Base-by-base conservation (phyloP, 164 flowering plant species). In the Platanus orientalis region DNA sequence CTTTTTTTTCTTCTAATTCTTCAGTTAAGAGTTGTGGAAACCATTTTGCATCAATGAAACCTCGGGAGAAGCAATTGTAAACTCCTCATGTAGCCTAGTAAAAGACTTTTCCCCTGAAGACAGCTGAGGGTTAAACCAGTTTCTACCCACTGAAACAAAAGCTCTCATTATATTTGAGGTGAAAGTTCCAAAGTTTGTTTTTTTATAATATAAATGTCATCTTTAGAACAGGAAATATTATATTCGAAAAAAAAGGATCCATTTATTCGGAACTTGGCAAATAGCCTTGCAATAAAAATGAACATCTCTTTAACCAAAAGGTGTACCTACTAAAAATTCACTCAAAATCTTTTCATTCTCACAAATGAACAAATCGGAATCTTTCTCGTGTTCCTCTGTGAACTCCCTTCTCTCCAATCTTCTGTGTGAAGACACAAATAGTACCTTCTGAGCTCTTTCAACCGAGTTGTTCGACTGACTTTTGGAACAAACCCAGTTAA, bases 361-460 rank as follows among this genome's bases (percentile, higher is more conserved):
- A 54, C 83, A 56, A 27, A 49, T 65, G 52, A 74, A 75, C 54
- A 82, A 59, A 61, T 81, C 85, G 19, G 71, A 75, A 61, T 74
- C 83, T 58, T 78, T 81, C 27, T 79, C 82, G 53, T 77, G 80
- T 40, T 79, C 82, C 58, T 54, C 63, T 20, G 75, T 77, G 36
- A 74, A 67, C 52, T 79, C 86, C 44, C 73, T 58, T 63, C 73
- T 76, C 50, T 69, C 79, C 53, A 80, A 71, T 70, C 78, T 80
- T 25, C 80, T 69, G 61, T 77, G 81, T 55, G 81, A 79, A 53
- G 86, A 76, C 68, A 83, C 66, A 58, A 75, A 83, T 16, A 83
- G 58, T 74, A 85, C 58, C 78, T 80, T 85, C 58, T 85, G 90
- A 58, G 75, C 83, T 61, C 75, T 75, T 24, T 80, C 87, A 54